These are phyloP conservation scores for Salicornia ramosissima DNA, from an alignment of 148 eudicot species.

Conservation along the genomic window DNA sequence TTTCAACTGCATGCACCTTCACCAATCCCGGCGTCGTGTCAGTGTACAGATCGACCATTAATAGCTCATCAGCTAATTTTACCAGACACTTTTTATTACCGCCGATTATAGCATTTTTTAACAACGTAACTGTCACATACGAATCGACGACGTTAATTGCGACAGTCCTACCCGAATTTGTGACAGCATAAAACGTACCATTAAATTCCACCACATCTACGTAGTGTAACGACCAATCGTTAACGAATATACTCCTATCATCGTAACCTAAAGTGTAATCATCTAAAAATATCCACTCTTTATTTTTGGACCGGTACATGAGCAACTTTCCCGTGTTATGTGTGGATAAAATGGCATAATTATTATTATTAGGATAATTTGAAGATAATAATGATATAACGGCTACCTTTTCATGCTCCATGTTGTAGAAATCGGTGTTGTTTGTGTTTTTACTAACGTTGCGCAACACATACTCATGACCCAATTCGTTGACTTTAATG, in stretches of 20 bases:
- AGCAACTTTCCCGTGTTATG: conserved; percentile 33
- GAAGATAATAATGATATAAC: conserved; percentile 4
- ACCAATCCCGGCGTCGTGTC: conserved; percentile 22
- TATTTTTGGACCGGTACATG: conserved; percentile 20
- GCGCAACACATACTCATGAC: conserved; percentile 28
- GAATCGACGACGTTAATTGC: conserved; percentile 12
- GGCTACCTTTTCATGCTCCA: conserved; percentile 35
- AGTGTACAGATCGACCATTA: conserved; percentile 30
- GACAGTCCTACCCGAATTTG: conserved; percentile 34
- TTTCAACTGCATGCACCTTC: conserved; percentile 25
- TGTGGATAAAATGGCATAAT: conserved; percentile 23
- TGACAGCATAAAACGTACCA: conserved; percentile 26
- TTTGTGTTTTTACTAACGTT: not conserved
- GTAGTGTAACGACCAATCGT: conserved; percentile 33
- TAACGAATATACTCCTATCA: conserved; percentile 32
- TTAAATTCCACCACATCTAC: conserved; percentile 28
- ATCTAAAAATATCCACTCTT: conserved; percentile 27
- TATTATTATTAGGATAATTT: not conserved
- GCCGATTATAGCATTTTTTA: conserved; percentile 26
- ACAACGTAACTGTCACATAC: conserved; percentile 2
- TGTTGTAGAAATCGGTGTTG: conserved; percentile 13
- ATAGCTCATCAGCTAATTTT: conserved; percentile 19
- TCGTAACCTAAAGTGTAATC: conserved; percentile 31
- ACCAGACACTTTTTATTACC: conserved; percentile 31
- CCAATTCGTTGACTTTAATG: conserved; percentile 19